A percentile compares a stretch with the other conserved stretches of the same genome.
Evolutionary conservation across 2,329 filamentous ascomycete species (phyloP).

Genomic region (Fusarium lyarnte): DNA sequence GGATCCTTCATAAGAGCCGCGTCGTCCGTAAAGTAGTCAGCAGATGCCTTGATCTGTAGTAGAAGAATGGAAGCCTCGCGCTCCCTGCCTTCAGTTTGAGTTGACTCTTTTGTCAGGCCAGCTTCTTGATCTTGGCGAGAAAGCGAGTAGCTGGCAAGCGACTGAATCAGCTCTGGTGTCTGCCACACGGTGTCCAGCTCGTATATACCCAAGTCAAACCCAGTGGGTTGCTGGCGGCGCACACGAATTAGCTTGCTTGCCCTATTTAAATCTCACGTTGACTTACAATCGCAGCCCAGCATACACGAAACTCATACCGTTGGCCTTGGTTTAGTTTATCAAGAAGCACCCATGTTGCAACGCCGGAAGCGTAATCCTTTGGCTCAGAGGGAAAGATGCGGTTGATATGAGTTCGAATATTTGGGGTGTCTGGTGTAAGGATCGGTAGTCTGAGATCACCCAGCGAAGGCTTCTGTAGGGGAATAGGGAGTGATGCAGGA

Average conservation of each 20-base stretch:
- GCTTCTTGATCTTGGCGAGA: slow-evolving; percentile 52
- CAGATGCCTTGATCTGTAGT: slow-evolving; percentile 77
- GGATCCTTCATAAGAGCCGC: slow-evolving; percentile 77
- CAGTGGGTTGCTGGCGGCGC: slow-evolving; percentile 80
- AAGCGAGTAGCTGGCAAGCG: slow-evolving; percentile 70
- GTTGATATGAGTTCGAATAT: slow-evolving; percentile 70
- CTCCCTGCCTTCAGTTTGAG: slow-evolving; percentile 24
- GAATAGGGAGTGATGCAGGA: slow-evolving; percentile 66
- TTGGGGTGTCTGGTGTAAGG: slow-evolving; percentile 67
- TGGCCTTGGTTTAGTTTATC: slow-evolving; percentile 73
- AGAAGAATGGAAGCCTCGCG: slow-evolving; percentile 68
- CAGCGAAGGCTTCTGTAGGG: slow-evolving; percentile 50
- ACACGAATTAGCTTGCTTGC: slow-evolving; percentile 8
- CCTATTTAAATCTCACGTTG: not conserved
- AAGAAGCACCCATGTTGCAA: slow-evolving; percentile 82
- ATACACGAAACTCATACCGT: slow-evolving; percentile 90
- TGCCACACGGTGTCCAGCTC: slow-evolving; percentile 69
- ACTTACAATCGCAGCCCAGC: slow-evolving; percentile 92
- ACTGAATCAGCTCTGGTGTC: slow-evolving; percentile 69
- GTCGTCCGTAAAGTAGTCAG: slow-evolving; percentile 86
- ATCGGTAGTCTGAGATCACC: slow-evolving; percentile 69
- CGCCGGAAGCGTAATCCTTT: slow-evolving; percentile 59
- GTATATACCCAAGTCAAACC: slow-evolving; percentile 75
- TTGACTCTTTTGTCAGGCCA: slow-evolving; percentile 1
- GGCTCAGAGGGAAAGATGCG: slow-evolving; percentile 72